phyloP scores from a whole-genome alignment of 148 eudicot genomes.

The Chenopodium berlandieri region DNA sequence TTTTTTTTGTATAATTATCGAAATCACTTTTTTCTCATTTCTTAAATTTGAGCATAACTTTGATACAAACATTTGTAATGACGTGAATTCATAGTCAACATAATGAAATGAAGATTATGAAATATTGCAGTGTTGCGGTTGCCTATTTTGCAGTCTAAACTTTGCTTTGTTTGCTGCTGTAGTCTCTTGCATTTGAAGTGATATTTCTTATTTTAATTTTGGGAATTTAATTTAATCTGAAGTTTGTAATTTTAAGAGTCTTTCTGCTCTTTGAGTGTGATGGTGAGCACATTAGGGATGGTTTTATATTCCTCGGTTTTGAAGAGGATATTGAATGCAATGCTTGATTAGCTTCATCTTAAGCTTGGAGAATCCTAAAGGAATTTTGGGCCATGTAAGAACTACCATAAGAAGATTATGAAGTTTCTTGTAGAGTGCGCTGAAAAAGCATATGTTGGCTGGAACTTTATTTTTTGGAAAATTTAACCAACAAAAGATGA shows the following conservation, averaged over 20 bases:
- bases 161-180: neutral
- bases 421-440: no score
- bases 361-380: no score
- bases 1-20: neutral
- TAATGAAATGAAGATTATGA: neutral
- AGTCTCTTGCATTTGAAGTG: neutral
- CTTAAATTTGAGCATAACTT: neutral
- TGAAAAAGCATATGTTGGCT: no score
- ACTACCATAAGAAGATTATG: no score
- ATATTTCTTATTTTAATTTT: neutral
- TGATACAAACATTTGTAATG: neutral
- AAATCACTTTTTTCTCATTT: neutral
- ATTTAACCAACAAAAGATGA: no score
- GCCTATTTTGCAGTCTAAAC: neutral
- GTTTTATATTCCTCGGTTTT: neutral
- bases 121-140: neutral
- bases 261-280: neutral
- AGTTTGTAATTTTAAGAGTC: neutral
- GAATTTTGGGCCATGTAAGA: no score
- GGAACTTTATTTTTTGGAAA: no score
- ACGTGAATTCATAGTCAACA: neutral
- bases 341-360: no score
- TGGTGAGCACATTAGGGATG: neutral
- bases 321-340: neutral
- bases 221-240: neutral